Evolutionary conservation across 2,329 filamentous ascomycete species (phyloP).

Genomic region (Ambrosiella beaveri): DNA sequence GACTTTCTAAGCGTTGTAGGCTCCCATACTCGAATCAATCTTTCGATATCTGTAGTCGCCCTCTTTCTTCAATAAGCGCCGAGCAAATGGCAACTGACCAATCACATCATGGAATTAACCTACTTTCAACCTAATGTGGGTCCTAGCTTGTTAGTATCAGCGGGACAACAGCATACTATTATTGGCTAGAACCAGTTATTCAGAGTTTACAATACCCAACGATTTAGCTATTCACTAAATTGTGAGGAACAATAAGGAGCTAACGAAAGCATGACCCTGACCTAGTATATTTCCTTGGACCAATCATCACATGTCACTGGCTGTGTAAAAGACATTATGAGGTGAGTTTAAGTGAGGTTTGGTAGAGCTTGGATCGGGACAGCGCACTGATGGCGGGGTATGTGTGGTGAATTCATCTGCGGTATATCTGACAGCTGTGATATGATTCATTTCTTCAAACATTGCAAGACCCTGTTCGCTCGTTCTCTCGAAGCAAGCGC

Average conservation of each 20-base stretch:
- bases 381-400: no score
- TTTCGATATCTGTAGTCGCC: not conserved
- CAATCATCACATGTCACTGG: not conserved
- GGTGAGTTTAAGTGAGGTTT: not conserved
- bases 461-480: no score
- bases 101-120: not conserved
- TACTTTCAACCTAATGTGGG: not conserved
- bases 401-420: no score
- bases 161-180: not conserved
- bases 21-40: not conserved
- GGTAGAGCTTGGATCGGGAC: no score
- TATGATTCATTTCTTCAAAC: no score
- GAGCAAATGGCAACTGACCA: not conserved
- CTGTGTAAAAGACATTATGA: not conserved
- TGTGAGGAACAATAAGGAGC: not conserved
- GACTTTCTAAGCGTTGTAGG: not conserved
- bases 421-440: no score
- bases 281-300: not conserved
- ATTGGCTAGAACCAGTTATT: not conserved
- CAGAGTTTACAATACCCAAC: not conserved
- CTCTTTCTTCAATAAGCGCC: slow-evolving; percentile 5
- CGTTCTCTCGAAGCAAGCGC: no score
- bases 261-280: not conserved
- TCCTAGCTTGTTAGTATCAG: not conserved
- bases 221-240: not conserved